Percentiles rank a stretch among this genome's conserved stretches.
Conservation (phyloP, 352 stramenopile genomes). For the Thalassiosira livingstoniorum region DNA sequence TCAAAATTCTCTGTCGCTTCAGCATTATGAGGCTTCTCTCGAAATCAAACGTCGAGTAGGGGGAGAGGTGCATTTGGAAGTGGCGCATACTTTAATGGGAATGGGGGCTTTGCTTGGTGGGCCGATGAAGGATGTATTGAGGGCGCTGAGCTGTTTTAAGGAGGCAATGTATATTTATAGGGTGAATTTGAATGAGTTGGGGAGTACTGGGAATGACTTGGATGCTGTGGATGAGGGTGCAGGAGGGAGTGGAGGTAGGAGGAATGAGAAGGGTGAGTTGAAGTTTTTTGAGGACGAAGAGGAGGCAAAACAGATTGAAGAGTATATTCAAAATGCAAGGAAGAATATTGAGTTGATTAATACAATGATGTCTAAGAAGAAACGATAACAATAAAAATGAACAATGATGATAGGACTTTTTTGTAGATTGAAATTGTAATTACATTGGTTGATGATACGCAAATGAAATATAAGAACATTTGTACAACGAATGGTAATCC, state of each 20-base stretch:
- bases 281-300: conserved; percentile 37
- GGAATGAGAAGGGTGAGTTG: background rate
- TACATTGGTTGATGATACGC: too few relatives aligned
- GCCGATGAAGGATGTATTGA: conserved; percentile 36
- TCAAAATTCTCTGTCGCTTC: conserved; percentile 45
- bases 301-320: conserved; percentile 32
- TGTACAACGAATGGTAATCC: too few relatives aligned
- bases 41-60: conserved; percentile 49
- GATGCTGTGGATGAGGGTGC: background rate
- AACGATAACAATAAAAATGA: background rate
- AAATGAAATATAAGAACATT: too few relatives aligned
- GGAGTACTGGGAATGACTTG: background rate
- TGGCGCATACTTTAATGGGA: conserved; percentile 46
- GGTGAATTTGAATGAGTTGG: conserved; percentile 33
- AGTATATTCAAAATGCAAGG: conserved; percentile 35
- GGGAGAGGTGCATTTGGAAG: conserved; percentile 44
- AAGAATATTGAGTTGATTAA: conserved; percentile 62
- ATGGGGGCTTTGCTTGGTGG: conserved; percentile 53
- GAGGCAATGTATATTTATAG: conserved; percentile 59
- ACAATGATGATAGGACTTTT: too few relatives aligned
- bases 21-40: conserved; percentile 49
- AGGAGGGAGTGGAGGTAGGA: too few relatives aligned
- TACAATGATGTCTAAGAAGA: conserved; percentile 39
- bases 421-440: too few relatives aligned
- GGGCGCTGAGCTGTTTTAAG: conserved; percentile 53